Percentiles rank a stretch among this genome's conserved stretches.
phyloP scores from a whole-genome alignment of 2,329 filamentous ascomycete species.

The Pseudogymnoascus sp. region DNA sequence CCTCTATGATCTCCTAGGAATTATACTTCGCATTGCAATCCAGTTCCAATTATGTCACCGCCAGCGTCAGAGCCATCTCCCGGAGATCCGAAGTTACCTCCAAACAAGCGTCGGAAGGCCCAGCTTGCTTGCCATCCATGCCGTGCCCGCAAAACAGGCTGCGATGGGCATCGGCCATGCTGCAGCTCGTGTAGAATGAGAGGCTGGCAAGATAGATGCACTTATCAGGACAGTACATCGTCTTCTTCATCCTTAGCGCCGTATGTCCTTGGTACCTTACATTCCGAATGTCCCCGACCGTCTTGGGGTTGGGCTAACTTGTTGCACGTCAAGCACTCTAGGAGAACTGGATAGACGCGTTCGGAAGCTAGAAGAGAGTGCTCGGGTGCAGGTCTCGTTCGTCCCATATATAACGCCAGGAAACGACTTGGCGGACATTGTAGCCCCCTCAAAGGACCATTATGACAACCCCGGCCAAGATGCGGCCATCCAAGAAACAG shows the following conservation, averaged over 20 bases:
- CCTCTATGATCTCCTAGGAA: not conserved
- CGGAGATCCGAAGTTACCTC: not conserved
- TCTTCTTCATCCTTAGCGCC: not conserved
- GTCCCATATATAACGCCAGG: not conserved
- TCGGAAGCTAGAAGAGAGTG: not conserved
- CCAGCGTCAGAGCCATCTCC: not conserved
- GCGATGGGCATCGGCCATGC: slow-evolving; percentile 13
- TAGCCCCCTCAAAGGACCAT: not conserved
- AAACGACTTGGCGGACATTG: not conserved
- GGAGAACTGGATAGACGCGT: not conserved
- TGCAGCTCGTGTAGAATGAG: slow-evolving; percentile 13
- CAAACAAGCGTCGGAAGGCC: slow-evolving; percentile 11
- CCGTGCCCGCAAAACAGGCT: slow-evolving; percentile 15
- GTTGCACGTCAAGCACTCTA: not conserved
- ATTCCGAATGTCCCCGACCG: not conserved
- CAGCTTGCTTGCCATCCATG: slow-evolving; percentile 15
- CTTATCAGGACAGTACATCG: slow-evolving; percentile 13
- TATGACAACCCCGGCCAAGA: not conserved
- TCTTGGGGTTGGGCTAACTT: not conserved
- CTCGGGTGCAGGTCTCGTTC: not conserved
- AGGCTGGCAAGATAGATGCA: slow-evolving; percentile 9
- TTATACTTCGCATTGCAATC: slow-evolving; percentile 7
- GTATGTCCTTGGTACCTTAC: not conserved
- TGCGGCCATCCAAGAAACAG: not conserved
- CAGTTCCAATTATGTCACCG: not conserved